Base-by-base conservation (phyloP, 768 basidiomycete species). In the Fibroporia radiculosa region DNA sequence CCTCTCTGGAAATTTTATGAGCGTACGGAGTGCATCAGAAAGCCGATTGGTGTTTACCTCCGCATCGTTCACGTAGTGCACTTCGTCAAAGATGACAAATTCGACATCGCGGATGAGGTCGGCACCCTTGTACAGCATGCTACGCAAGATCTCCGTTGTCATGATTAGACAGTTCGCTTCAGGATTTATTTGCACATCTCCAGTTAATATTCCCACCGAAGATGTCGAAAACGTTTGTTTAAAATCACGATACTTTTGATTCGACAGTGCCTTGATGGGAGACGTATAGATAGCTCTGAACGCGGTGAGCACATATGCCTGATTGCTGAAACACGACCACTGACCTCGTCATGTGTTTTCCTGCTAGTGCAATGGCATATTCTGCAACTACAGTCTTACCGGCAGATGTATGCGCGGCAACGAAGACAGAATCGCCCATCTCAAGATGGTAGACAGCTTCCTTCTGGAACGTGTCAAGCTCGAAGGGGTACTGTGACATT, bases 371-470 rank as follows among this genome's bases (percentile, higher is more conserved):
- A 55, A 99, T 98, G 1, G 96, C 96, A 62, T 98, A 99, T 59
- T 99, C 96, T 0, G 96, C 96, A 6, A 99, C 96, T 14, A 98
- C 96, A 1, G 96, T 99, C 66, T 99, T 99, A 26, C 96, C 96
- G 13, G 96, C 96, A n/a, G 90, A 93, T 3, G 96, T 99, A 66
- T 99, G 96, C 4, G 96, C 96, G 12, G 96, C 96, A n/a, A 99
- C 93, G 61, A 99, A 99, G 14, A 99, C 95, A 11, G 92, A 95
- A 53, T 99, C 90, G 7, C 93, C 96, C 72, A 88, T 80, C 63
- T 99, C 96, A 14, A 99, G 74, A 64, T 96, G 93, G 64, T 96
- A 96, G 6, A 98, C 90, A 1, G 96, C 96, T 61, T 98, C 92
- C 62, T 97, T 98, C 64, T 99, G 96, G 69, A 98, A 99, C 0